Percentiles rank a stretch among this genome's conserved stretches.
Evolutionary conservation across 2,329 filamentous ascomycete species (phyloP).

Genomic region (Aspergillus brunneoviolaceus): DNA sequence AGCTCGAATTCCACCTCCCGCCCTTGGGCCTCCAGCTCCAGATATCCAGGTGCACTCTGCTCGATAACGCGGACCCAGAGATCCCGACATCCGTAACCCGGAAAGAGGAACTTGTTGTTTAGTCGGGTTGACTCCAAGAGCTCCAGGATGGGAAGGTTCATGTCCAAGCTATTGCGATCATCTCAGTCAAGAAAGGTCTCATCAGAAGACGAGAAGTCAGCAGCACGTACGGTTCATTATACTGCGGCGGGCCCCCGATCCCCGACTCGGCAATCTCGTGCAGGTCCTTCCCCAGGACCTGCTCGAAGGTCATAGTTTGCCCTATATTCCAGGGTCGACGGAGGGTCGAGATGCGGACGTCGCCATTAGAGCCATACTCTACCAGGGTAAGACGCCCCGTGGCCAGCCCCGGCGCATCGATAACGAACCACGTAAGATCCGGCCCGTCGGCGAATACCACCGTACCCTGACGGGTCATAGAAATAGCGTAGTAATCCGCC

Average conservation of each 20-base stretch:
- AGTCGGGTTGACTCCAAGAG: too few relatives aligned
- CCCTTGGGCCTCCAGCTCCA: slow-evolving; percentile 6
- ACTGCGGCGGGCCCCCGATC: not conserved
- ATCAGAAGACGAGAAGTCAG: too few relatives aligned
- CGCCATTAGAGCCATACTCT: not conserved
- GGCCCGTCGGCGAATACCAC: not conserved
- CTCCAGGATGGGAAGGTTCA: too few relatives aligned
- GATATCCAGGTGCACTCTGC: slow-evolving; percentile 11
- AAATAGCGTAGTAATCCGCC: not conserved
- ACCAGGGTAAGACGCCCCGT: not conserved
- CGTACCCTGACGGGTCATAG: not conserved
- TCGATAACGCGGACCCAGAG: slow-evolving; percentile 9
- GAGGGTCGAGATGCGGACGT: not conserved
- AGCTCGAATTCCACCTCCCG: slow-evolving; percentile 5
- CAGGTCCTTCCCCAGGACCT: not conserved
- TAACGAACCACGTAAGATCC: not conserved
- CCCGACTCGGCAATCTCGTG: not conserved
- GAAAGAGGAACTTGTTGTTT: slow-evolving; percentile 5
- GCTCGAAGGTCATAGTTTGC: not conserved
- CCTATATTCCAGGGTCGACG: not conserved
- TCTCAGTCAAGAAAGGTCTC: too few relatives aligned
- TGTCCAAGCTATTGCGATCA: too few relatives aligned
- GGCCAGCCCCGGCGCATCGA: not conserved
- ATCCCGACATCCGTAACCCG: slow-evolving; percentile 1
- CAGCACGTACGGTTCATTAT: slow-evolving; percentile 1